A percentile compares a stretch with the other conserved stretches of the same genome.
These are phyloP conservation scores for Penicillium waksmanii DNA, from an alignment of 495 filamentous ascomycete species.

Conservation along the genomic window DNA sequence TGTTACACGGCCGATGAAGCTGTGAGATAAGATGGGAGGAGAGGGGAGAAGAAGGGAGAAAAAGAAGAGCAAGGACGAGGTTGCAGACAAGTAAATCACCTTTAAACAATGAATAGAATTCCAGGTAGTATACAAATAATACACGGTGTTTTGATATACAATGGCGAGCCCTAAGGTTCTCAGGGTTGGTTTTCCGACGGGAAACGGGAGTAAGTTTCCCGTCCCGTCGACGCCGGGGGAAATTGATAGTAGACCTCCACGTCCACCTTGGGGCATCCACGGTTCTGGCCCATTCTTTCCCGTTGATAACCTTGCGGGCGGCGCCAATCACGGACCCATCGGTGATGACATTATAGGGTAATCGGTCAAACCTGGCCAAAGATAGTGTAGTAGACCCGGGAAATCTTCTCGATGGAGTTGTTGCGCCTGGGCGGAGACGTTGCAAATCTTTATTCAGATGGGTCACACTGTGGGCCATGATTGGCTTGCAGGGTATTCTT, in stretches of 20 bases:
- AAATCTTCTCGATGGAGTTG: constrained; percentile 24
- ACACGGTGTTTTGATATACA: constrained; percentile 41
- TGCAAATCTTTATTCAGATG: constrained; percentile 28
- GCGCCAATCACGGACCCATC: constrained; percentile 25
- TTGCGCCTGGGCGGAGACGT: constrained; percentile 27
- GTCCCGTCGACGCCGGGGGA: constrained; percentile 26
- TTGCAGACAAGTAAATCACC: neutral
- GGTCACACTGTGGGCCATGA: constrained; percentile 17
- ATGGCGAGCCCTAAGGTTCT: constrained; percentile 5
- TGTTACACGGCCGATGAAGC: constrained; percentile 19
- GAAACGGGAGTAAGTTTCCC: constrained; percentile 40
- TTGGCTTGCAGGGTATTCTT: constrained; percentile 31
- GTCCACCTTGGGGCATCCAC: constrained; percentile 12
- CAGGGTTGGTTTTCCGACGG: constrained; percentile 40
- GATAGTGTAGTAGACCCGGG: constrained; percentile 21
- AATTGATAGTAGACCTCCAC: neutral
- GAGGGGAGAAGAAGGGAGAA: neutral
- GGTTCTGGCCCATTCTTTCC: constrained; percentile 34
- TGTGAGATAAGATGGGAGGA: constrained; percentile 7
- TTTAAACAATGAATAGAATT: constrained; percentile 4
- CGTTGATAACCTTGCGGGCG: constrained; percentile 42
- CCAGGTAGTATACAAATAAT: constrained; percentile 22
- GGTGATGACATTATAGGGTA: constrained; percentile 25
- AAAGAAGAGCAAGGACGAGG: constrained; percentile 5
- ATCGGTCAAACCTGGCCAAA: constrained; percentile 19